Evolutionary conservation across 257 asterid genomes (phyloP).

Genomic region (Coffea eugenioides): DNA sequence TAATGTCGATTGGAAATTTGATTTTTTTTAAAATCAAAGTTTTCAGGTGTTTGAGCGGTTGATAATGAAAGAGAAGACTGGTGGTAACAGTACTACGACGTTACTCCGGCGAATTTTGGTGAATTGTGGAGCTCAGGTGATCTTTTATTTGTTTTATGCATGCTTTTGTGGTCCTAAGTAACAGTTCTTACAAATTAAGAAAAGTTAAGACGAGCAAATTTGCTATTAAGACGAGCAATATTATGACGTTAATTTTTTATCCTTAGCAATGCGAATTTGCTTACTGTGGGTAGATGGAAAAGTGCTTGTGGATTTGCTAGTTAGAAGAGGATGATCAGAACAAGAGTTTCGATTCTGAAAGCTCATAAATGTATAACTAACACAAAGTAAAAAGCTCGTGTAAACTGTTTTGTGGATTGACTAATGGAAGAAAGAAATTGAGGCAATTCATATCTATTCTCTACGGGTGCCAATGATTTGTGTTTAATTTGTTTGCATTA

Average conservation of each 20-base stretch:
- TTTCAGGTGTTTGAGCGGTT: constrained; percentile 8
- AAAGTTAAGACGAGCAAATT: too few relatives aligned
- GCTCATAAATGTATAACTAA: too few relatives aligned
- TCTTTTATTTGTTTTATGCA: background rate
- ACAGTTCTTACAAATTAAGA: too few relatives aligned
- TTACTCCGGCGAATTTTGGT: constrained; percentile 58
- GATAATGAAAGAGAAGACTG: constrained; percentile 78
- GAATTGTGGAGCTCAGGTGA: constrained; percentile 82
- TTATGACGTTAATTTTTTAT: background rate
- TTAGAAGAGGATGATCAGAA: background rate
- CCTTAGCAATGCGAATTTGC: background rate
- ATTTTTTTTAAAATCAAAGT: too few relatives aligned
- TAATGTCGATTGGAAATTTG: background rate
- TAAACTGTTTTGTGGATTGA: background rate
- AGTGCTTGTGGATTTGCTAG: background rate
- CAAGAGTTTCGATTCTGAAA: too few relatives aligned
- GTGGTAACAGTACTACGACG: constrained; percentile 43
- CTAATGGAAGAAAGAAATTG: background rate
- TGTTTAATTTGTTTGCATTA: too few relatives aligned
- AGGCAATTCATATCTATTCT: background rate
- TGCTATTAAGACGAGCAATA: too few relatives aligned
- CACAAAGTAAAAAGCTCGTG: too few relatives aligned
- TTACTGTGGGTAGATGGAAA: too few relatives aligned
- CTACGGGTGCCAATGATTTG: too few relatives aligned
- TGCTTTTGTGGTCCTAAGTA: background rate